Percentiles rank a stretch among this genome's conserved stretches.
Evolutionary conservation across 139 green algal genomes (phyloP).

Genomic region (Edaphochlamys debaryana): DNA sequence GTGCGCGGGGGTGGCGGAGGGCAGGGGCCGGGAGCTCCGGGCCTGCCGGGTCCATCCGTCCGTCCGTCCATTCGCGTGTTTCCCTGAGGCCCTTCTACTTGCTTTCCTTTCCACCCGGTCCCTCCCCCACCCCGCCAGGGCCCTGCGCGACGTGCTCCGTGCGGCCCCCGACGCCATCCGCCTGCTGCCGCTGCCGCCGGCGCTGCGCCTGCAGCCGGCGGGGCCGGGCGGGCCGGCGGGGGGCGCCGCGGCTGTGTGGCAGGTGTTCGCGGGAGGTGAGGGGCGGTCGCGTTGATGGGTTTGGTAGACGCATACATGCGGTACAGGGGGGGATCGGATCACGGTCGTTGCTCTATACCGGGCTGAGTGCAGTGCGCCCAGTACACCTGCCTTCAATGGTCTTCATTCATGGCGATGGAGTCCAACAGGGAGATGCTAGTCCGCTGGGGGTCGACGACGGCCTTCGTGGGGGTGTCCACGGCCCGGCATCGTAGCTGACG

Average conservation of each 20-base stretch:
- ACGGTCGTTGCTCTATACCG: too few relatives aligned
- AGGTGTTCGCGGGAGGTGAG: constrained; percentile 27
- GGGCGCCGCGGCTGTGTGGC: not conserved
- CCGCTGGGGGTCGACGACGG: too few relatives aligned
- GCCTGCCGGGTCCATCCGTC: too few relatives aligned
- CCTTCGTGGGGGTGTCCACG: too few relatives aligned
- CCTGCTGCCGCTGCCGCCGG: constrained; percentile 34
- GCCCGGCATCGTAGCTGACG: too few relatives aligned
- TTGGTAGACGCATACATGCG: too few relatives aligned
- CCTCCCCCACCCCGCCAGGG: constrained; percentile 7
- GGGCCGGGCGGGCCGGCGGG: not conserved
- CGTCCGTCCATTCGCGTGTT: too few relatives aligned
- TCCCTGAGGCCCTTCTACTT: too few relatives aligned
- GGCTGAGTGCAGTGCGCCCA: not conserved
- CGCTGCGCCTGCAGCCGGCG: not conserved
- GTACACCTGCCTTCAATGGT: constrained; percentile 23
- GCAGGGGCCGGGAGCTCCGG: not conserved
- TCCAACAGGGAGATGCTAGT: constrained; percentile 14
- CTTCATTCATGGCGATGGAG: constrained; percentile 29
- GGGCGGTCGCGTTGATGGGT: too few relatives aligned
- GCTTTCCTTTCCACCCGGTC: too few relatives aligned
- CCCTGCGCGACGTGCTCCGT: constrained; percentile 21
- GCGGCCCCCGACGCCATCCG: not conserved
- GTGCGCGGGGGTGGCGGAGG: too few relatives aligned
- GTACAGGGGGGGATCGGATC: too few relatives aligned